Evolutionary conservation across 169 alveolate genomes (phyloP).

Genomic region (Cryptosporidium ubiquitum): DNA sequence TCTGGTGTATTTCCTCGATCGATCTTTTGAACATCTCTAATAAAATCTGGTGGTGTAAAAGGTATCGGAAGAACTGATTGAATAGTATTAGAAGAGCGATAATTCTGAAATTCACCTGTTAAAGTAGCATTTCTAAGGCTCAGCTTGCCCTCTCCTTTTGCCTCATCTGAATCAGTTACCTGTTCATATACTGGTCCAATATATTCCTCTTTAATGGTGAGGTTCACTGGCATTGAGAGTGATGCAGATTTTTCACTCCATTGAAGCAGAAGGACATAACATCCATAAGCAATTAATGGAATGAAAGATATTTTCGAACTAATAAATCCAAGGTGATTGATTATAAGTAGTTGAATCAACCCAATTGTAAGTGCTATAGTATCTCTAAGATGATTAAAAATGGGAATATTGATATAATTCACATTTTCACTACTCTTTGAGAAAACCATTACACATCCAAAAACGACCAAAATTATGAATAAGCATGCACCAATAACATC

Average conservation of each 20-base stretch:
- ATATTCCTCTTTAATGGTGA: constrained; percentile 53
- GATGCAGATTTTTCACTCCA: constrained; percentile 61
- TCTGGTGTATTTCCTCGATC: constrained; percentile 24
- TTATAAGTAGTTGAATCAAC: constrained; percentile 43
- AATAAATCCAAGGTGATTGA: constrained; percentile 62
- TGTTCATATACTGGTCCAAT: constrained; percentile 25
- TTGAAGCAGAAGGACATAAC: constrained; percentile 45
- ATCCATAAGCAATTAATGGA: constrained; percentile 39
- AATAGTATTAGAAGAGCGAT: background rate
- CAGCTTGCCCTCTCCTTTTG: constrained; percentile 13
- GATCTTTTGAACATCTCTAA: background rate
- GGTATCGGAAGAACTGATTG: constrained; percentile 25
- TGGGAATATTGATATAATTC: constrained; percentile 51
- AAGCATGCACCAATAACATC: constrained; percentile 67
- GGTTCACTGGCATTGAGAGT: constrained; percentile 53
- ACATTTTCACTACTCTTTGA: constrained; percentile 38
- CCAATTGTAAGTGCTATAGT: constrained; percentile 66
- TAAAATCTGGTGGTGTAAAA: constrained; percentile 43
- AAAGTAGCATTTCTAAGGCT: constrained; percentile 15
- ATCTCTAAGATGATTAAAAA: constrained; percentile 53
- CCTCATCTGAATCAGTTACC: constrained; percentile 13
- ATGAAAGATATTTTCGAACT: constrained; percentile 31
- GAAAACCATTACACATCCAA: constrained; percentile 71
- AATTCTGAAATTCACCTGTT: background rate
- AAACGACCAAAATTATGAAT: constrained; percentile 55